Percentiles rank a stretch among this genome's conserved stretches.
Conservation (phyloP, 73 alveolate genomes). For the Blepharisma japonicum region DNA sequence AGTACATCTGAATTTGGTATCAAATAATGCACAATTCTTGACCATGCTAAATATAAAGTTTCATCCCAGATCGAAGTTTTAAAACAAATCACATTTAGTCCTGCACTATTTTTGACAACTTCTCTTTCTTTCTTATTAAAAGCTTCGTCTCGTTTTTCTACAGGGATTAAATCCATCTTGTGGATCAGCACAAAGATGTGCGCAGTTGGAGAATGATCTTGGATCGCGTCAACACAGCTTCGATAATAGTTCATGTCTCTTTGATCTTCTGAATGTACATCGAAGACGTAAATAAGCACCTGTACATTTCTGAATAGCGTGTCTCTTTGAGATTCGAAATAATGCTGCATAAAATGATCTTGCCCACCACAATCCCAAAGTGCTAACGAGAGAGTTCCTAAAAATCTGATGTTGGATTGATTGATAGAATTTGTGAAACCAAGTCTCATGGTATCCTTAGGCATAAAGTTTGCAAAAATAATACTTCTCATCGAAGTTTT, state of each 20-base stretch:
- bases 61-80: constrained; percentile 98
- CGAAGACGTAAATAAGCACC: constrained; percentile 95
- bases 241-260: constrained; percentile 57
- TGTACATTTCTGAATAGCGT: constrained; percentile 90
- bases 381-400: constrained; percentile 88
- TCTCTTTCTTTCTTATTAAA: constrained; percentile 79
- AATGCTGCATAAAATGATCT: constrained; percentile 95
- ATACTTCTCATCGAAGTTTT: constrained; percentile 96
- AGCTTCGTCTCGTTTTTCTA: constrained; percentile 61
- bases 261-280: constrained; percentile 61
- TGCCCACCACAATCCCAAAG: constrained; percentile 99
- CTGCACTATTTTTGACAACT: constrained; percentile 63
- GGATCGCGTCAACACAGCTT: constrained; percentile 77
- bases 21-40: constrained; percentile 83
- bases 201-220: constrained; percentile 85
- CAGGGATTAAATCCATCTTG: constrained; percentile 85
- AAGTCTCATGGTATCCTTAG: constrained; percentile 82
- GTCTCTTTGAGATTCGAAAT: constrained; percentile 91
- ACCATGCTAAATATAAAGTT: constrained; percentile 97
- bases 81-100: constrained; percentile 73
- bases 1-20: constrained; percentile 79
- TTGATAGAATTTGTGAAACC: constrained; percentile 76
- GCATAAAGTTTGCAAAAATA: constrained; percentile 95
- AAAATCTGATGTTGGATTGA: constrained; percentile 78
- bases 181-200: constrained; percentile 88